Evolutionary conservation across 108 stramenopile species (phyloP), one percentile per base, ranked within the genome.

Genomic region (Nitzschia inconspicua): DNA sequence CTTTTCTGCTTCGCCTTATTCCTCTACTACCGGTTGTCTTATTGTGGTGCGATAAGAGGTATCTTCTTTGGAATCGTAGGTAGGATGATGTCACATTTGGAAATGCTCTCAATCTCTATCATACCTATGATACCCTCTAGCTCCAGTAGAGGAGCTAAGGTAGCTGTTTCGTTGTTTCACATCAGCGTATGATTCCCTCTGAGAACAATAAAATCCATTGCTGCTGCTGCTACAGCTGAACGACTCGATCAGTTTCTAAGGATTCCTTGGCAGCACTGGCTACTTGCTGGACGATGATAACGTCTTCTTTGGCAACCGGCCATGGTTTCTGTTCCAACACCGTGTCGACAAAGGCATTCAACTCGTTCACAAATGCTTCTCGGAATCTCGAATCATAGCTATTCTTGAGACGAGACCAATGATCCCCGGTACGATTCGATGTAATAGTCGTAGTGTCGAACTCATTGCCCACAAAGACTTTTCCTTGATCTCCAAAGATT

Each of bases 301-400:
- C 84, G 35, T 88, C 80, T 25, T 75, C 44, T 27, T 57, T 72
- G 1, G 52, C 34, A 8, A 88, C 64, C 0, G 79, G 73, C 86
- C 86, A 88, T 13, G 34, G 29, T 2, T 32, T 13, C 25, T 46
- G 51, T 13, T 42, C 65, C 32, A 77, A 25, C 36, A 88, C 43
- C 0, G 70, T 69, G 70, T 85, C 83, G 8, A 70, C 76, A 75
- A 83, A 88, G 16, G 72, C 66, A 71, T 88, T 80, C 35, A 89
- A 27, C 48, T 89, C 87, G 18, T 64, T 43, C 5, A 51, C 77
- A 70, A 89, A 89, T 6, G 84, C 88, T 19, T 53, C 43, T 28
- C 61, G 73, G 54, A 89, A 89, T 19, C 88, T 48, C 50, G 83
- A 65, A 18, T 84, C 84, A 54, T 85, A 89, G 2, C 82, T 83